These are phyloP conservation scores for Clavispora santaluciae DNA, from an alignment of 805 yeast species.

Conservation along the genomic window DNA sequence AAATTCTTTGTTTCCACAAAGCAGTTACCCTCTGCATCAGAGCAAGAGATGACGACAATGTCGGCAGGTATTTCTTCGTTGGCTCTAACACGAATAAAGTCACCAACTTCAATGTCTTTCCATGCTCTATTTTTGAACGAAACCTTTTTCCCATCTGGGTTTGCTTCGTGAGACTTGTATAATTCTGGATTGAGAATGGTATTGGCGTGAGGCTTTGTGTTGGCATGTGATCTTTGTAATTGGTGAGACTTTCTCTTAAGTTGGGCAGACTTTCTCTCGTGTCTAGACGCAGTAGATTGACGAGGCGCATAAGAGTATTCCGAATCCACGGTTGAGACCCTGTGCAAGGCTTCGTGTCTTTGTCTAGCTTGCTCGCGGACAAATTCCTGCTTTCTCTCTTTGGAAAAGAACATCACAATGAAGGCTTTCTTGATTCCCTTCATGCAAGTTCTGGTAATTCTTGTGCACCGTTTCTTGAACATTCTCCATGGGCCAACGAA, in stretches of 20 bases:
- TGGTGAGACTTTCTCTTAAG: conserved; percentile 8
- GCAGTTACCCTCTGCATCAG: conserved; percentile 66
- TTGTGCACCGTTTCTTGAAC: conserved; percentile 57
- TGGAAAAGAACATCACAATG: conserved; percentile 23
- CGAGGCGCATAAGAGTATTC: conserved; percentile 19
- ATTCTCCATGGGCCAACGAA: conserved; percentile 60
- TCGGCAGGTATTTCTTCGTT: conserved; percentile 81
- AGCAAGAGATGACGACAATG: conserved; percentile 52
- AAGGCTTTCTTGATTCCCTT: conserved; percentile 18
- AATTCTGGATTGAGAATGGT: conserved; percentile 19
- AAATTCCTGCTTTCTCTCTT: conserved; percentile 20
- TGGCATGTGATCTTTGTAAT: conserved; percentile 1
- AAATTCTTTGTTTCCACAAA: conserved; percentile 43
- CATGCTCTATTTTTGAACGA: conserved; percentile 18
- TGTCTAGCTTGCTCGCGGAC: conserved; percentile 21
- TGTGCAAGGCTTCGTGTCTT: conserved; percentile 25
- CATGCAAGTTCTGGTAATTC: conserved; percentile 16
- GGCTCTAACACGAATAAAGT: conserved; percentile 58
- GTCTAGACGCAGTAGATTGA: conserved; percentile 6
- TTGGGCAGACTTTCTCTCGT: conserved; percentile 12
- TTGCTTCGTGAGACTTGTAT: conserved; percentile 2
- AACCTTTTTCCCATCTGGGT: not conserved
- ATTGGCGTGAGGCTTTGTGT: conserved; percentile 14
- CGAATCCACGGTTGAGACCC: conserved; percentile 36
- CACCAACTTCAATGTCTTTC: conserved; percentile 44